Conservation (phyloP, 2,329 filamentous ascomycete genomes). For the Fusarium sp. region DNA sequence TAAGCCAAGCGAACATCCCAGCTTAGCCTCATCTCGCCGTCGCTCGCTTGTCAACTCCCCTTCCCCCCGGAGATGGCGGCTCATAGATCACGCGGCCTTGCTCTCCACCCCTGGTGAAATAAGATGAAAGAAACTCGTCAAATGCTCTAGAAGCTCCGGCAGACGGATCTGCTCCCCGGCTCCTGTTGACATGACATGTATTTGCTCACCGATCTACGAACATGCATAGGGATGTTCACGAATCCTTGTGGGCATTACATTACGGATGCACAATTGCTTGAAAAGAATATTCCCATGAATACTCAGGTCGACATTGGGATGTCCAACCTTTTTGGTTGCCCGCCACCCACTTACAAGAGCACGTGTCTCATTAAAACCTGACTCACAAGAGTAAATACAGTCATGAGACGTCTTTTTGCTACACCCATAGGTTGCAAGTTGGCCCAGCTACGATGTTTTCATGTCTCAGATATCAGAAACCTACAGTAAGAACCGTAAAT, state of each 20-base stretch:
- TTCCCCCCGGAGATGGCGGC: slow-evolving; percentile 44
- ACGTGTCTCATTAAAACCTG: slow-evolving; percentile 32
- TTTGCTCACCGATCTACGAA: slow-evolving; percentile 17
- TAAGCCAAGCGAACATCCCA: slow-evolving; percentile 24
- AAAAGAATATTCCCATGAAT: not conserved
- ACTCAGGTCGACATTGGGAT: not conserved
- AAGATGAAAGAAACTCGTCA: slow-evolving; percentile 35
- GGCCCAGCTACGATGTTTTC: slow-evolving; percentile 22
- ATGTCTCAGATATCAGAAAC: slow-evolving; percentile 20
- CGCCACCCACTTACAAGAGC: slow-evolving; percentile 31
- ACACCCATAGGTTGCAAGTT: slow-evolving; percentile 34
- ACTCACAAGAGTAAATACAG: slow-evolving; percentile 9
- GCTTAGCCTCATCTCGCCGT: slow-evolving; percentile 40
- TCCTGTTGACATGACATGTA: slow-evolving; percentile 5
- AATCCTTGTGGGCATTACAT: slow-evolving; percentile 9
- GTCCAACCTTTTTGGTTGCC: slow-evolving; percentile 6
- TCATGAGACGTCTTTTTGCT: slow-evolving; percentile 33
- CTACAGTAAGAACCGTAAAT: slow-evolving; percentile 5
- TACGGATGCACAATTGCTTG: slow-evolving; percentile 12
- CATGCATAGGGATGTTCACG: slow-evolving; percentile 2
- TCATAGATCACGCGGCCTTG: slow-evolving; percentile 42
- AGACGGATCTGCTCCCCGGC: slow-evolving; percentile 34
- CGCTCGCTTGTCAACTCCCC: slow-evolving; percentile 25
- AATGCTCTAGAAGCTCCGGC: slow-evolving; percentile 39
- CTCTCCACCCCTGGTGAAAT: slow-evolving; percentile 34